Evolutionary conservation across 352 stramenopile species (phyloP).

Genomic region (Phytophthora rubi): DNA sequence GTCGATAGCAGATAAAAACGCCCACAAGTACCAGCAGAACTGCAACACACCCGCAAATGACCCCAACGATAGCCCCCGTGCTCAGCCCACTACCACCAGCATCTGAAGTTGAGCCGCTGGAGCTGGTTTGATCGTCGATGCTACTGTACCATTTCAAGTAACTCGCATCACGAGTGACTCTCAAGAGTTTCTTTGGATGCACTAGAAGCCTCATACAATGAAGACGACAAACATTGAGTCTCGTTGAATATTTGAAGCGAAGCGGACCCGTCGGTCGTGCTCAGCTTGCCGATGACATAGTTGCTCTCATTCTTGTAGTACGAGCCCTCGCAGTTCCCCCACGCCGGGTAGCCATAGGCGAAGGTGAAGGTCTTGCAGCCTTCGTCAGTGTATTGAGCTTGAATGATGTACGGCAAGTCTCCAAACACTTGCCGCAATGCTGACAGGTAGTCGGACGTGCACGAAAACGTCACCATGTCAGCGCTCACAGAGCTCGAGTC

Average conservation of each 20-base stretch:
- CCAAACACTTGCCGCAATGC: slow-evolving; percentile 3
- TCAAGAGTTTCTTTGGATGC: slow-evolving; percentile 6
- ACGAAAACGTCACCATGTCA: neutral
- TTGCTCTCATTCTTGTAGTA: slow-evolving; percentile 24
- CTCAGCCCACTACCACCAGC: neutral
- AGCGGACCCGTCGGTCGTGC: slow-evolving; percentile 17
- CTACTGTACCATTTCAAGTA: slow-evolving; percentile 32
- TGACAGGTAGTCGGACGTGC: neutral
- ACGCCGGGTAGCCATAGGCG: slow-evolving; percentile 11
- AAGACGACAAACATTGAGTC: slow-evolving; percentile 6
- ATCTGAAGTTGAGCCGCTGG: neutral
- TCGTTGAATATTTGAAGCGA: slow-evolving; percentile 22
- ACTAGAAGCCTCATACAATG: slow-evolving; percentile 3
- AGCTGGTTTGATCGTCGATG: slow-evolving; percentile 8
- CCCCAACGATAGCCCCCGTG: slow-evolving; percentile 8
- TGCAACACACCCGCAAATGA: slow-evolving; percentile 3
- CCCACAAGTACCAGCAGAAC: slow-evolving; percentile 3
- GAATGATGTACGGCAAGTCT: slow-evolving; percentile 19
- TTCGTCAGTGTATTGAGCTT: slow-evolving; percentile 5
- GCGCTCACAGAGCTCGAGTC: neutral
- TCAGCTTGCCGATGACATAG: slow-evolving; percentile 20
- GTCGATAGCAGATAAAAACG: slow-evolving; percentile 5
- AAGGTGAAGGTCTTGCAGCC: slow-evolving; percentile 5
- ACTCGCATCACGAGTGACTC: slow-evolving; percentile 12
- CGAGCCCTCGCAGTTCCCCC: slow-evolving; percentile 12